Evolutionary conservation across 2,329 filamentous ascomycete genomes (phyloP).

Genomic region (Fusarium mundagurra): DNA sequence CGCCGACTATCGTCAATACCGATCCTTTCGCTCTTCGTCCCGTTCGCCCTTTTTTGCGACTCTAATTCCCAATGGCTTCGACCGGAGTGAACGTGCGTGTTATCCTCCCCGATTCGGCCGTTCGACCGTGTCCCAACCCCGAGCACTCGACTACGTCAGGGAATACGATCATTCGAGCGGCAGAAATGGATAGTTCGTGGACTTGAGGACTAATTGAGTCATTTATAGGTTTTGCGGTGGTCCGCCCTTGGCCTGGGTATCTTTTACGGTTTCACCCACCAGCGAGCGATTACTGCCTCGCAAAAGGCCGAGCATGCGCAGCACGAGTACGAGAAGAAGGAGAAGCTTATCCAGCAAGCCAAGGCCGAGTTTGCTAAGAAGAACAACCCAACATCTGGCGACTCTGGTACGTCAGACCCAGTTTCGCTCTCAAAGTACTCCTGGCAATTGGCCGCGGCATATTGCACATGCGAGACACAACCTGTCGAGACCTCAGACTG

Average conservation of each 20-base stretch:
- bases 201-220: conserved; percentile 43
- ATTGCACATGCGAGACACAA: background rate
- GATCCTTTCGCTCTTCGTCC: conserved; percentile 49
- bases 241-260: conserved; percentile 91
- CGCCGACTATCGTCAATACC: conserved; percentile 48
- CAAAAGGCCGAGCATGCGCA: conserved; percentile 77
- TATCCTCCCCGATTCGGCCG: conserved; percentile 43
- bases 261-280: conserved; percentile 96
- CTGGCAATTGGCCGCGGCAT: conserved; percentile 25
- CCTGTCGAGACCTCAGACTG: conserved; percentile 27
- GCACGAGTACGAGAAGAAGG: conserved; percentile 90
- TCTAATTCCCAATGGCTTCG: conserved; percentile 66
- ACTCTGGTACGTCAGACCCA: conserved; percentile 45
- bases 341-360: conserved; percentile 89
- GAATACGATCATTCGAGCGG: conserved; percentile 23
- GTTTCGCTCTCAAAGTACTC: conserved; percentile 2
- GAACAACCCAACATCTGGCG: conserved; percentile 64
- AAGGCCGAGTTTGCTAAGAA: conserved; percentile 87
- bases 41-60: conserved; percentile 55
- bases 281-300: conserved; percentile 78
- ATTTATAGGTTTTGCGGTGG: conserved; percentile 89
- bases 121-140: conserved; percentile 35
- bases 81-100: conserved; percentile 74
- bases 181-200: conserved; percentile 21
- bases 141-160: conserved; percentile 28